Base-by-base conservation (phyloP, 768 basidiomycete species). In the Mycena capillaripes region DNA sequence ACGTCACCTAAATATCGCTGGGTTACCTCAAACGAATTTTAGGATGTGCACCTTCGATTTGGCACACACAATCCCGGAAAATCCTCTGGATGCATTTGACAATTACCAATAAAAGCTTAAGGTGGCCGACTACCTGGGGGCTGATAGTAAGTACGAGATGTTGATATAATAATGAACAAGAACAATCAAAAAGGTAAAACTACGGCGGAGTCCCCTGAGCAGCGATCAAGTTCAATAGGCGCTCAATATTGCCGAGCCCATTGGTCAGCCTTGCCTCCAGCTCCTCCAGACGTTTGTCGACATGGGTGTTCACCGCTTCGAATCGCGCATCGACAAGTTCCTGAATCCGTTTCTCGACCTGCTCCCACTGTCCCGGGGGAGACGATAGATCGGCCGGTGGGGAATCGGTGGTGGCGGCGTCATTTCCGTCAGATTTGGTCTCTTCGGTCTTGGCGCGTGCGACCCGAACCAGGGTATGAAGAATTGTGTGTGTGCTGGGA, bases 241-340 rank as follows among this genome's bases (percentile, higher is more conserved):
- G 55, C 57, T 71, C 63, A 16, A 71, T 61, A 46, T 71, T 71
- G 23, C 23, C 50, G 7, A 71, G 52, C 36, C 63, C 55, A 12
- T 11, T 44, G 36, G 55, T 52, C 23, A 72, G 46, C 60, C 53
- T 56, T 52, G 61, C 5, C 19, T 72, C 71, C 32, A 67, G 29
- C 25, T 65, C 70, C 4, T 56, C 53, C 29, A 70, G 30, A 1
- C 61, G 52, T 16, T 63, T 56, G 23, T 69, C 68, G 40, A 69
- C 53, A 9, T 63, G 27, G 42, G 3, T 50, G 21, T 70, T 56
- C 23, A 40, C 46, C 48, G 66, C 52, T n/a, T 63, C 71, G 36
- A 67, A 72, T 9, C 66, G 40, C 9, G 30, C 61, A 7, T 30
- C 63, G 17, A 72, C 53, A 11, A 68, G 66, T 3, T 36, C 60